Evolutionary conservation across 331 rosid species (phyloP).

Genomic region (Acacia pycnantha): DNA sequence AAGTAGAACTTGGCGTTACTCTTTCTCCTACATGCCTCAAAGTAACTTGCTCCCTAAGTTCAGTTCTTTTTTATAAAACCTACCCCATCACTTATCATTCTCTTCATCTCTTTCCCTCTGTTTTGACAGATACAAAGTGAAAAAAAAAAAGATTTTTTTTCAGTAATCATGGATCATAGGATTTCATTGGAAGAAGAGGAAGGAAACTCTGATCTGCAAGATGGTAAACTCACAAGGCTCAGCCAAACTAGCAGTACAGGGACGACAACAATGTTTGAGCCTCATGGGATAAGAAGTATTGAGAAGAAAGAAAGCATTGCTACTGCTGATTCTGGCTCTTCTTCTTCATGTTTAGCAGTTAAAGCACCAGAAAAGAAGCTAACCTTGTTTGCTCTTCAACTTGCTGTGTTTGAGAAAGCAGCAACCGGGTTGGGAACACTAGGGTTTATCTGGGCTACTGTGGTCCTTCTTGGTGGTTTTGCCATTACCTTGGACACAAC

Average conservation of each 20-base stretch:
- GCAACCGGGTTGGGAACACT: constrained; percentile 95
- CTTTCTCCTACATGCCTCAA: constrained; percentile 37
- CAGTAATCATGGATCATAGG: constrained; percentile 38
- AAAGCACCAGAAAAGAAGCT: constrained; percentile 86
- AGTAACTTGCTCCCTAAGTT: constrained; percentile 53
- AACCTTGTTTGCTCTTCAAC: constrained; percentile 79
- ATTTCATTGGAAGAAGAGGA: constrained; percentile 37
- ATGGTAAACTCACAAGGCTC: constrained; percentile 40
- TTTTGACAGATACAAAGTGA: neutral
- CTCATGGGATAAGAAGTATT: constrained; percentile 35
- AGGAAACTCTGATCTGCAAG: constrained; percentile 45
- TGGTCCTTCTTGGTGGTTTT: constrained; percentile 89
- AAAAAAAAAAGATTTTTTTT: neutral
- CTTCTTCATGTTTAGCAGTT: constrained; percentile 37
- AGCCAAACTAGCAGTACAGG: constrained; percentile 42
- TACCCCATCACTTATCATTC: neutral
- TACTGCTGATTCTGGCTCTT: constrained; percentile 13
- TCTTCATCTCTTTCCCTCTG: neutral
- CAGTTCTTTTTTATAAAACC: constrained; percentile 26
- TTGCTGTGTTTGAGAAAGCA: constrained; percentile 84
- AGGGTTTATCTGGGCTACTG: constrained; percentile 97
- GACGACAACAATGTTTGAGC: constrained; percentile 59
- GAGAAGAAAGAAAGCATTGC: constrained; percentile 42
- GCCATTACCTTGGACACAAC: constrained; percentile 75
- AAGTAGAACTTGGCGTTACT: constrained; percentile 42